These are phyloP conservation scores for Heracleum sosnowskyi DNA, from an alignment of 129 eudicot genomes.

Conservation along the genomic window DNA sequence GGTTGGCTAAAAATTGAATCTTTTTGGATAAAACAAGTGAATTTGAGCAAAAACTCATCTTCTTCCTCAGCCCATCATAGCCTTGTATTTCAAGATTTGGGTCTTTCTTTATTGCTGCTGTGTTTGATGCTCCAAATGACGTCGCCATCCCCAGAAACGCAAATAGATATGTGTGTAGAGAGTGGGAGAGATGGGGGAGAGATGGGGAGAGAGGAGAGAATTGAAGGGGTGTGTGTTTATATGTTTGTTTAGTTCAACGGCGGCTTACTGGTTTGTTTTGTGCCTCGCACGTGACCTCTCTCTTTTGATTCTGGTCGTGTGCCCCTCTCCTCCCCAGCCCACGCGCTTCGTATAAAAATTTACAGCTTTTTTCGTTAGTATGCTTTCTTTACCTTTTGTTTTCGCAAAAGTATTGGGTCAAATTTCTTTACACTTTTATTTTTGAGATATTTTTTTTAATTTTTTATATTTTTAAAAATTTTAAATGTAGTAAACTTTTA, in stretches of 20 bases:
- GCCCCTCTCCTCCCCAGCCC: background rate
- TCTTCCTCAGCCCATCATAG: conserved; percentile 39
- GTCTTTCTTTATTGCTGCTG: conserved; percentile 35
- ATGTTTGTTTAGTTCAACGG: background rate
- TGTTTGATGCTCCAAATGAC: conserved; percentile 43
- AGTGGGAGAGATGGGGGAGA: background rate
- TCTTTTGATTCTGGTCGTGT: background rate
- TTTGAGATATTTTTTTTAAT: too few species aligned
- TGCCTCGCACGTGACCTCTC: background rate
- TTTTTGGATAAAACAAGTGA: conserved; percentile 41
- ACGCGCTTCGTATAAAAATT: too few species aligned
- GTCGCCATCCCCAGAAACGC: conserved; percentile 34
- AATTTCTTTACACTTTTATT: too few species aligned
- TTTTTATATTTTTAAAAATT: too few species aligned
- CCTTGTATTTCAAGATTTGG: conserved; percentile 30
- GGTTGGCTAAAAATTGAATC: conserved; percentile 12
- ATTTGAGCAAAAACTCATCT: conserved; percentile 22
- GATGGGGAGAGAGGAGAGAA: background rate
- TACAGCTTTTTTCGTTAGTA: too few species aligned
- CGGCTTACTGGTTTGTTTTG: background rate
- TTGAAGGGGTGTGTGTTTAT: background rate
- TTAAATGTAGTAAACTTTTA: too few species aligned
- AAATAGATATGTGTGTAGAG: background rate
- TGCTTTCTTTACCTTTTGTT: too few species aligned
- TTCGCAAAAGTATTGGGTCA: too few species aligned